Conservation (phyloP, 2,329 filamentous ascomycete genomes). For the Penicillium sp. region DNA sequence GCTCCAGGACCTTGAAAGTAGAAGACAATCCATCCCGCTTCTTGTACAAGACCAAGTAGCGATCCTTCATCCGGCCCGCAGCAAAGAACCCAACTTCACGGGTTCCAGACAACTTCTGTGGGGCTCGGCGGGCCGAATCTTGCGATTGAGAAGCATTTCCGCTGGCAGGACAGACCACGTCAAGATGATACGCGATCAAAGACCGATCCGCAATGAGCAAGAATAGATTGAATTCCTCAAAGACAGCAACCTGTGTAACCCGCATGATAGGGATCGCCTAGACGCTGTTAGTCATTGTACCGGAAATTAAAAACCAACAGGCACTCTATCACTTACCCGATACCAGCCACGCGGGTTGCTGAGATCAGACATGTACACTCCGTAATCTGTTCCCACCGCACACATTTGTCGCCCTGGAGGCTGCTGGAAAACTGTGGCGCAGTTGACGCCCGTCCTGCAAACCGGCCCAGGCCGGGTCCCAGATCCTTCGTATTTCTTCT, state of each 20-base stretch:
- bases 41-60: slow-evolving; percentile 94
- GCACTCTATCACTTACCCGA: slow-evolving; percentile 62
- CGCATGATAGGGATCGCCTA: slow-evolving; percentile 75
- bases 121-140: slow-evolving; percentile 81
- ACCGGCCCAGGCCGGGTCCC: slow-evolving; percentile 74
- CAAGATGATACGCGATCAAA: slow-evolving; percentile 90
- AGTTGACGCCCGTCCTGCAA: slow-evolving; percentile 86
- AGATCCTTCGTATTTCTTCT: slow-evolving; percentile 67
- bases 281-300: slow-evolving; percentile 32
- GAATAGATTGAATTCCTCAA: slow-evolving; percentile 94
- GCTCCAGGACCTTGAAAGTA: slow-evolving; percentile 93
- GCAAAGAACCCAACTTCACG: slow-evolving; percentile 97
- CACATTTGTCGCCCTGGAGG: slow-evolving; percentile 84
- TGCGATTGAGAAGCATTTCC: slow-evolving; percentile 55
- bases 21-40: slow-evolving; percentile 90
- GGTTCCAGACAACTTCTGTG: slow-evolving; percentile 82
- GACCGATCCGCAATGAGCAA: slow-evolving; percentile 89
- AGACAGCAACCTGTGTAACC: slow-evolving; percentile 90
- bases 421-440: slow-evolving; percentile 83
- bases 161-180: slow-evolving; percentile 69
- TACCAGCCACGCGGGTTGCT: slow-evolving; percentile 90
- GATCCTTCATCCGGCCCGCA: slow-evolving; percentile 95
- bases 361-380: slow-evolving; percentile 86
- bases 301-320: slow-evolving; percentile 38
- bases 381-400: slow-evolving; percentile 92